Conservation (phyloP, 805 yeast genomes). For the Sugiyamaella chiloensis region DNA sequence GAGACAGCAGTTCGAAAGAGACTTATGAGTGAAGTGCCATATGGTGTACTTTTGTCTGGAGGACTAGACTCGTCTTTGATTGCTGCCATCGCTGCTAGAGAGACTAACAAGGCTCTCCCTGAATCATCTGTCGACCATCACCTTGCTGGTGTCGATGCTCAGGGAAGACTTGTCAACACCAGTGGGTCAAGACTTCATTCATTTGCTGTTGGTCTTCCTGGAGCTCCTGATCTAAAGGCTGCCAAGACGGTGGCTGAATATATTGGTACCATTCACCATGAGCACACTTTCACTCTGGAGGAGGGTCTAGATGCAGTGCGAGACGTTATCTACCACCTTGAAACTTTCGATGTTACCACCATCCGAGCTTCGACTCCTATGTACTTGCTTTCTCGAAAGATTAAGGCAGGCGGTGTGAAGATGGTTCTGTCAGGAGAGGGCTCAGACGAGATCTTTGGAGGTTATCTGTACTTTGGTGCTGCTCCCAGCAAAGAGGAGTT, state of each 20-base stretch:
- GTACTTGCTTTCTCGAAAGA: slow-evolving; percentile 93
- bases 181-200: slow-evolving; percentile 76
- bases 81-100: slow-evolving; percentile 96
- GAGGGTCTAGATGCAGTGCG: slow-evolving; percentile 95
- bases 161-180: slow-evolving; percentile 72
- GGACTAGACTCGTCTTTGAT: slow-evolving; percentile 96
- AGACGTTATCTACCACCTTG: slow-evolving; percentile 93
- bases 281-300: slow-evolving; percentile 93
- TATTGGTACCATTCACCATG: slow-evolving; percentile 96
- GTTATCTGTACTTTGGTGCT: slow-evolving; percentile 93
- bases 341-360: slow-evolving; percentile 97
- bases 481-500: slow-evolving; percentile 93
- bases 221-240: slow-evolving; percentile 96
- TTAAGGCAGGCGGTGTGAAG: slow-evolving; percentile 99
- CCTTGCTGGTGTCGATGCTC: slow-evolving; percentile 88
- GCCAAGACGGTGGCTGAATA: slow-evolving; percentile 95
- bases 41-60: slow-evolving; percentile 95
- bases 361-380: slow-evolving; percentile 99
- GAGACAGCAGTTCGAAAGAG: slow-evolving; percentile 98
- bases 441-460: slow-evolving; percentile 98
- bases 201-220: slow-evolving; percentile 94
- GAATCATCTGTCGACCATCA: slow-evolving; percentile 61
- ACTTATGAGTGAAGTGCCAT: slow-evolving; percentile 99
- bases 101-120: slow-evolving; percentile 74
- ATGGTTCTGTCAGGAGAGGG: slow-evolving; percentile 99